Percentiles rank a stretch among this genome's conserved stretches.
These are phyloP conservation scores for Leccinum boreale DNA, from an alignment of 768 basidiomycete species.

Conservation along the genomic window DNA sequence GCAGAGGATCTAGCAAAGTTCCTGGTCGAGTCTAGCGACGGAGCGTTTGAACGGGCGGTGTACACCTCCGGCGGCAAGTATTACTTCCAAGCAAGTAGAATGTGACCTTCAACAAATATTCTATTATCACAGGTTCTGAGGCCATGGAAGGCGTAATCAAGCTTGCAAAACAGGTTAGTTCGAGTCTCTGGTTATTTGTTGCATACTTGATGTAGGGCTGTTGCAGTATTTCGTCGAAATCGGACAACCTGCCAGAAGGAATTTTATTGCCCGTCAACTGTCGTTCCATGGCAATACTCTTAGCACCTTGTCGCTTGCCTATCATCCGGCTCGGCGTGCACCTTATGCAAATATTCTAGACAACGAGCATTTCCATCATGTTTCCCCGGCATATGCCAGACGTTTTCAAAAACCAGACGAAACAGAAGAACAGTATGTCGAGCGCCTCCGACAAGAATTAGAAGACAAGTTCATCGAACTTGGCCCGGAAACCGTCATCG, in stretches of 20 bases:
- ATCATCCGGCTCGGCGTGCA: conserved; percentile 63
- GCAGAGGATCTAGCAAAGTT: conserved; percentile 75
- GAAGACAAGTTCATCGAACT: conserved; percentile 83
- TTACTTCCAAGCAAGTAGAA: not conserved
- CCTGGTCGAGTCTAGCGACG: conserved; percentile 62
- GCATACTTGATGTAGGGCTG: conserved; percentile 8
- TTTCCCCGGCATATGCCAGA: conserved; percentile 82
- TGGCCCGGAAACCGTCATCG: conserved; percentile 79
- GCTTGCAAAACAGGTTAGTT: conserved; percentile 66
- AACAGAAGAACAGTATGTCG: conserved; percentile 76
- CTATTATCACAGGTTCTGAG: conserved; percentile 61
- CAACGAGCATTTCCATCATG: conserved; percentile 70
- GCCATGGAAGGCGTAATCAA: conserved; percentile 89
- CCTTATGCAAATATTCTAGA: conserved; percentile 69
- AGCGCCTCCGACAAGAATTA: conserved; percentile 72
- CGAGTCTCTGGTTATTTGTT: not conserved
- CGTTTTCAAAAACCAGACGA: conserved; percentile 72
- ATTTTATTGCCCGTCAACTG: conserved; percentile 75
- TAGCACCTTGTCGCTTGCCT: conserved; percentile 61
- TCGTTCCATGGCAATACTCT: conserved; percentile 88
- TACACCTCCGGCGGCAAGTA: conserved; percentile 72
- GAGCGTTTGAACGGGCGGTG: conserved; percentile 68
- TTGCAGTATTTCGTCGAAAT: conserved; percentile 67
- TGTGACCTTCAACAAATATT: not conserved
- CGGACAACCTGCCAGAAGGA: conserved; percentile 64